phyloP scores from a whole-genome alignment of 306 rosid species.

The Albizia julibrissin region DNA sequence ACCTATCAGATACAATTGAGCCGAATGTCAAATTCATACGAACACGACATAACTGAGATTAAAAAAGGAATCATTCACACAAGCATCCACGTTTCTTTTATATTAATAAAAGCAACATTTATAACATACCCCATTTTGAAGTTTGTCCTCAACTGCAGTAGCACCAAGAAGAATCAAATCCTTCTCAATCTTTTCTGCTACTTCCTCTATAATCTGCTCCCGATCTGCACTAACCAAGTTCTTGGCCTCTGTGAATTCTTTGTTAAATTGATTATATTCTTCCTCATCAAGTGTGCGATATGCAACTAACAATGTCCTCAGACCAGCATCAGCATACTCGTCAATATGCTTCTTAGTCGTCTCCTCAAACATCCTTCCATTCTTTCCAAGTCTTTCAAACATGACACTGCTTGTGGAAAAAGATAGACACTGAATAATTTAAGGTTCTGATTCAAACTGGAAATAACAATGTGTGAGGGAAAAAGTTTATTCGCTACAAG shows the following conservation, averaged over 20 bases:
- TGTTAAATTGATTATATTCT: conserved; percentile 49
- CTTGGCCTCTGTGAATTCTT: conserved; percentile 57
- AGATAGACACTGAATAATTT: not conserved
- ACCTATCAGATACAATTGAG: conserved; percentile 49
- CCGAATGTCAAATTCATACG: not conserved
- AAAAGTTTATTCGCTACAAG: not conserved
- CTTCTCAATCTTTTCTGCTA: conserved; percentile 61
- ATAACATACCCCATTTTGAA: conserved; percentile 67
- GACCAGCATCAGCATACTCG: conserved; percentile 76
- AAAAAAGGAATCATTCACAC: not conserved
- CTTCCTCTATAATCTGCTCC: conserved; percentile 56
- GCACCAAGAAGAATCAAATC: conserved; percentile 78
- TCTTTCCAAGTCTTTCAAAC: conserved; percentile 66
- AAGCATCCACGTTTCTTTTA: not conserved
- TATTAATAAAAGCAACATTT: not conserved
- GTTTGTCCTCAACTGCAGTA: conserved; percentile 83
- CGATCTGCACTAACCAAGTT: conserved; percentile 56
- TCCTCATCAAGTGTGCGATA: conserved; percentile 55
- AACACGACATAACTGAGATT: not conserved
- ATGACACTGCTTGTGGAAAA: conserved; percentile 54
- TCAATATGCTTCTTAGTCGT: conserved; percentile 53
- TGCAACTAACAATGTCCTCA: conserved; percentile 70
- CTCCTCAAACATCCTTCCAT: conserved; percentile 61
- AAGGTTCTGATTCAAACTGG: not conserved
- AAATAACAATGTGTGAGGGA: not conserved